phyloP scores from a whole-genome alignment of 305 asterid species.

The Fraxinus velutina region DNA sequence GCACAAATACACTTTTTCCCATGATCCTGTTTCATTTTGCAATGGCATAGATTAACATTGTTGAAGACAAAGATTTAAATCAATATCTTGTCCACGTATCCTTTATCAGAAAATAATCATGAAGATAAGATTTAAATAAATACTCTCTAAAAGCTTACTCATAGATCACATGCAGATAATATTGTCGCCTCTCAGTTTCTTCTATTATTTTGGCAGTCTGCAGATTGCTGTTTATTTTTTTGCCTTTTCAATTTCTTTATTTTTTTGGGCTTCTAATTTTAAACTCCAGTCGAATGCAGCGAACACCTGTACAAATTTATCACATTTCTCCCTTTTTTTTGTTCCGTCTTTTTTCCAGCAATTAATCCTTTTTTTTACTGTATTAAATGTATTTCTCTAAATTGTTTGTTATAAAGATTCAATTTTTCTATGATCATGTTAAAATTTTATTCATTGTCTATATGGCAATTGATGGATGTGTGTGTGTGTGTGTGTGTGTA shows the following conservation, averaged over 20 bases:
- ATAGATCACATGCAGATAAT: slow-evolving; percentile 13
- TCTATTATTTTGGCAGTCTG: not conserved
- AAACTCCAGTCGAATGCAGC: not conserved
- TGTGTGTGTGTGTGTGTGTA: no score
- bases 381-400: not conserved
- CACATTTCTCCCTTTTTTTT: not conserved
- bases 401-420: not conserved
- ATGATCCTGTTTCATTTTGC: not conserved
- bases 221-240: slow-evolving; percentile 4
- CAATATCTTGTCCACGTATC: not conserved
- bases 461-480: not conserved
- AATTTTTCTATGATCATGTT: not conserved
- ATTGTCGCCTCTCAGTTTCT: slow-evolving; percentile 10
- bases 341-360: not conserved
- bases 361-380: not conserved
- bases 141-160: not conserved
- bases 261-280: not conserved
- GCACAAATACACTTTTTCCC: slow-evolving; percentile 1
- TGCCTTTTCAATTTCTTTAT: not conserved
- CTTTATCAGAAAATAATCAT: not conserved
- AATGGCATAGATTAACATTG: slow-evolving; percentile 11
- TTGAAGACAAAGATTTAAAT: not conserved
- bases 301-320: not conserved
- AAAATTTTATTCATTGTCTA: not conserved
- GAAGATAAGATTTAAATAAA: not conserved